Base-by-base conservation (phyloP, 768 basidiomycete genomes). In the Lactifluus piperatus region DNA sequence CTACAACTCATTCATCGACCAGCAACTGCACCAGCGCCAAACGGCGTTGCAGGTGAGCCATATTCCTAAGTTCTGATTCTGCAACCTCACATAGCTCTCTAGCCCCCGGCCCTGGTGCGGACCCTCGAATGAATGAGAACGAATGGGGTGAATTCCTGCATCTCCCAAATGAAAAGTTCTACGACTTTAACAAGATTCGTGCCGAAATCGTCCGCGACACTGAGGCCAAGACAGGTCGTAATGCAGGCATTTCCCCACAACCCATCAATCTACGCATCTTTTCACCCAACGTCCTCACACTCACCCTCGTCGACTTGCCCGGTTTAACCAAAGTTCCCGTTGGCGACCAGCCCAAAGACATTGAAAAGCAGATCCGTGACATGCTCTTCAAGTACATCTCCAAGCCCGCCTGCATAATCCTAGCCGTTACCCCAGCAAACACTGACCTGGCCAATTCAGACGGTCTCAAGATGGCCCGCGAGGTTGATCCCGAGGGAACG, bases 131-230 rank as follows among this genome's bases (percentile, higher is more conserved):
- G 72, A 98, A 98, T 71, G 77, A 84, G 56, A 85, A 97, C 66
- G 97, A 98, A 73, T 99, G 97, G 97, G 97, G 95, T 66, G 97
- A 99, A 74, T 99, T 99, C 80, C 78, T 97, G 30, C 93, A 94
- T 67, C 81, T 97, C 39, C 97, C 95, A 0, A 89, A 90, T 60
- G 90, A 98, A 76, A 99, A 98, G 75, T 94, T 98, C 74, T 91
- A 86, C 71, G 95, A 99, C 76, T 99, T 99, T 75, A 79, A 84
- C 73, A 94, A 97, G 79, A 97, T 98, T 70, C 80, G 95, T 58
- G 91, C 88, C 41, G 97, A 99, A 74, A 99, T 99, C 64, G 81
- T 97, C 30, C 84, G 86, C 63, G 97, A 99, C 72, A 99, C 97
- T 1, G 97, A 98, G 70, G 90, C 91, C 58, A 98, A 98, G 81